Percentiles rank a stretch among this genome's conserved stretches.
These are phyloP conservation scores for Tylopilus cervinicoccineus DNA, from an alignment of 768 basidiomycete genomes.

Conservation along the genomic window DNA sequence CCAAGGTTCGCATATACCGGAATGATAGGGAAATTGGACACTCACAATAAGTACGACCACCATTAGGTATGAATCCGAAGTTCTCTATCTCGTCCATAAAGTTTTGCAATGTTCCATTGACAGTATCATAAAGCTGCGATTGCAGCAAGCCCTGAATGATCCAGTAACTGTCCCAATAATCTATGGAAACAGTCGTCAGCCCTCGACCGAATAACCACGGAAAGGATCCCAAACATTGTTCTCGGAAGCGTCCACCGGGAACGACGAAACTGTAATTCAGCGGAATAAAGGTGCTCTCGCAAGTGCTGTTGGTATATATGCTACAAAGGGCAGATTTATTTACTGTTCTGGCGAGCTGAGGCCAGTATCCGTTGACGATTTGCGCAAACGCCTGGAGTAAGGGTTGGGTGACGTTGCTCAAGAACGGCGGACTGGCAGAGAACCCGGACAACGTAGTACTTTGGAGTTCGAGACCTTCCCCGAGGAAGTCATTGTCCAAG, in stretches of 20 bases:
- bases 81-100: slow-evolving; percentile 90
- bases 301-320: slow-evolving; percentile 42
- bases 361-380: slow-evolving; percentile 86
- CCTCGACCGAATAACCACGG: neutral
- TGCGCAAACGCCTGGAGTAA: slow-evolving; percentile 68
- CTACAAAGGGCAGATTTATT: slow-evolving; percentile 66
- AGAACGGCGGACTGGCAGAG: slow-evolving; percentile 56
- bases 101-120: slow-evolving; percentile 78
- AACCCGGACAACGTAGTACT: slow-evolving; percentile 60
- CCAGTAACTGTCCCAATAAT: slow-evolving; percentile 77
- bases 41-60: slow-evolving; percentile 85
- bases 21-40: neutral
- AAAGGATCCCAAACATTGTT: slow-evolving; percentile 64
- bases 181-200: slow-evolving; percentile 24
- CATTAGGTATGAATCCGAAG: slow-evolving; percentile 93
- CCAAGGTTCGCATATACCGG: neutral
- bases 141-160: slow-evolving; percentile 83
- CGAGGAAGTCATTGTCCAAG: slow-evolving; percentile 69
- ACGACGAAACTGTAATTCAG: slow-evolving; percentile 90
- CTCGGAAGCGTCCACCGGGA: slow-evolving; percentile 82
- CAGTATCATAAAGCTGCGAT: slow-evolving; percentile 69
- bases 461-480: slow-evolving; percentile 83
- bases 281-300: slow-evolving; percentile 85
- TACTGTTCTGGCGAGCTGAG: slow-evolving; percentile 69
- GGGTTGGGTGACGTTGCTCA: slow-evolving; percentile 66